These are phyloP conservation scores for Lepiota subincarnata DNA, from an alignment of 768 basidiomycete genomes.

Conservation along the genomic window DNA sequence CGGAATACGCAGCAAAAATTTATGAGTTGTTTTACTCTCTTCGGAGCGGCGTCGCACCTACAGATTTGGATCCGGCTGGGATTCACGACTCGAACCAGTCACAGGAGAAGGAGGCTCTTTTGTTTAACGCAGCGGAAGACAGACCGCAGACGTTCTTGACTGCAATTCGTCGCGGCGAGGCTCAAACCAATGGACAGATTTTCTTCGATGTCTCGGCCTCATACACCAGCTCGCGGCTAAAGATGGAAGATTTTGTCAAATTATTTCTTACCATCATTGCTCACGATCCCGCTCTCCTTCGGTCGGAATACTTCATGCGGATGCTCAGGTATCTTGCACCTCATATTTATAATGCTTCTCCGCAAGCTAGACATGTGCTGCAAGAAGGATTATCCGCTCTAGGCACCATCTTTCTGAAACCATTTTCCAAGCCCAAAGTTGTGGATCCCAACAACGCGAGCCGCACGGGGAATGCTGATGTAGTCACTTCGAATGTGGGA, in stretches of 20 bases:
- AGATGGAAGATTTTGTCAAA: slow-evolving; percentile 62
- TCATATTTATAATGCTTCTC: slow-evolving; percentile 53
- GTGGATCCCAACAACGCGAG: slow-evolving; percentile 29
- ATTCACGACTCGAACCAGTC: slow-evolving; percentile 59
- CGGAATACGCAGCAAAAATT: slow-evolving; percentile 53
- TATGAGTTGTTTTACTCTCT: slow-evolving; percentile 58
- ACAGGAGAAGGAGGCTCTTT: slow-evolving; percentile 68
- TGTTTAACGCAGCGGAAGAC: slow-evolving; percentile 67
- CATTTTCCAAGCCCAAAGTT: slow-evolving; percentile 39
- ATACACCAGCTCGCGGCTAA: slow-evolving; percentile 53
- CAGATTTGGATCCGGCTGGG: slow-evolving; percentile 56
- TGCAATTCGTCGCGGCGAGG: slow-evolving; percentile 41
- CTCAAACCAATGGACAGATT: slow-evolving; percentile 36
- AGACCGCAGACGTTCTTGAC: slow-evolving; percentile 68
- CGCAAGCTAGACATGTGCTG: slow-evolving; percentile 48
- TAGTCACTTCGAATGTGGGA: slow-evolving; percentile 21
- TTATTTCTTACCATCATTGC: slow-evolving; percentile 79
- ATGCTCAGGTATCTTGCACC: slow-evolving; percentile 56
- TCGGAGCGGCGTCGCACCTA: slow-evolving; percentile 33
- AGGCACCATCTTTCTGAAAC: slow-evolving; percentile 47
- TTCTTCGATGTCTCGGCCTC: slow-evolving; percentile 51
- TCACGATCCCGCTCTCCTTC: slow-evolving; percentile 60
- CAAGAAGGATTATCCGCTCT: slow-evolving; percentile 69
- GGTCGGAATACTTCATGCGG: slow-evolving; percentile 67
- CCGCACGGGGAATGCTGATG: slow-evolving; percentile 24